These are phyloP conservation scores for Linnemannia zychae DNA, from an alignment of 192 early-diverging fungal species.

Conservation along the genomic window DNA sequence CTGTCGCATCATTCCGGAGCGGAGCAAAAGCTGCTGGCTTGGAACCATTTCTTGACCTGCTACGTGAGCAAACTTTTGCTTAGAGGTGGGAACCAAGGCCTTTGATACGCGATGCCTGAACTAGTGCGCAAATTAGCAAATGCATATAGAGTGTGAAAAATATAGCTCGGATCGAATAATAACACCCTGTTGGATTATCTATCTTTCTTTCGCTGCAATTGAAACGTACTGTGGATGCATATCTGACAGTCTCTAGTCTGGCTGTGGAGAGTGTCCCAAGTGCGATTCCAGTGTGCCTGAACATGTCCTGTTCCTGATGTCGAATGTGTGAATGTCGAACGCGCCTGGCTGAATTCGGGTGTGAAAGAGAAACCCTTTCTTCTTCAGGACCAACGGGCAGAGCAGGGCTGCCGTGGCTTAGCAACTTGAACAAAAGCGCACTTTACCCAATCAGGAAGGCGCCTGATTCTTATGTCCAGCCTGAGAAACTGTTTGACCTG, in stretches of 20 bases:
- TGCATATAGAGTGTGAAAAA: neutral
- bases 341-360: neutral
- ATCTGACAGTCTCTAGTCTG: neutral
- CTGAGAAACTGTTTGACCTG: neutral
- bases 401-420: neutral
- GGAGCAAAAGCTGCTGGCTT: conserved; percentile 72
- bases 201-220: neutral
- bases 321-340: neutral
- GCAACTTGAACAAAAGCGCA: neutral
- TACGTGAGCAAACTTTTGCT: conserved; percentile 53
- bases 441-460: neutral
- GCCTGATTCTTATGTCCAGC: neutral
- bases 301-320: neutral
- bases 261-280: neutral
- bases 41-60: conserved; percentile 54
- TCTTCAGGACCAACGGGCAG: neutral
- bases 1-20: conserved; percentile 82
- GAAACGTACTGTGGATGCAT: neutral
- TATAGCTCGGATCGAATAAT: neutral
- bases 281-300: neutral
- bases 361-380: neutral
- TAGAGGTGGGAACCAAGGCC: conserved; percentile 41
- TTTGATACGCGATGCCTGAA: conserved; percentile 50
- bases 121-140: neutral
- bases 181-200: too few species aligned